Evolutionary conservation across 495 filamentous ascomycete species (phyloP), one percentile per base, ranked within the genome.

Genomic region (Acidomyces sp.): DNA sequence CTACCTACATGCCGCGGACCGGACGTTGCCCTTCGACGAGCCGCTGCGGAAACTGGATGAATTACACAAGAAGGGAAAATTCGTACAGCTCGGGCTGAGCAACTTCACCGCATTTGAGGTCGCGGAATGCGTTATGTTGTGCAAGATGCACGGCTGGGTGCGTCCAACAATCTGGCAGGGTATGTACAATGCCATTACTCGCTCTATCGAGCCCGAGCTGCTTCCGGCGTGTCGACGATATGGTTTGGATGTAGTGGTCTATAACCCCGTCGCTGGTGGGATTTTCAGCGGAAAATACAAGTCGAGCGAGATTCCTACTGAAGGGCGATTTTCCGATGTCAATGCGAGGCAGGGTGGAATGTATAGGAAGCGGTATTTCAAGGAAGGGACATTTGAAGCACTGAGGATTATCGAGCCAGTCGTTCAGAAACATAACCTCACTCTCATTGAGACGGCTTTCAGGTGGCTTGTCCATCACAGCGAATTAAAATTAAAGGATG

Each of bases 101-200:
- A 95, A 94, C 60, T 93, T 75, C 53, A 82, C 86, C 3, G 75
- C 86, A 6, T 93, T 81, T 54, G 86, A 95, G 60, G 84, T 95
- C 7, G 87, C 87, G 3, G 87, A 95, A 67, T 68, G 93, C 16
- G 82, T 79, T 3, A 71, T 85, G 40, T 74, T 77, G n/a, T 90
- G 82, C 63, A 76, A 78, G 48, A 73, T 81, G 62, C 75, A 80
- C 46, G 75, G 75, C 28, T 85, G 78, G 77, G 73, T 82, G 32
- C 68, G 71, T 23, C 78, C 81, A 17, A 80, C 69, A 2, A 62
- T 83, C 21, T 81, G 78, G 53, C 74, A 81, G 51, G 62, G 62
- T 4, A 63, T 80, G 74, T 84, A 80, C 60, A 86, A 78, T 52
- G 68, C 67, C 41, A 76, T 86, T 43, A 74, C 74, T 28, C 80